phyloP scores from a whole-genome alignment of 306 rosid genomes.

The Alnus rubra region DNA sequence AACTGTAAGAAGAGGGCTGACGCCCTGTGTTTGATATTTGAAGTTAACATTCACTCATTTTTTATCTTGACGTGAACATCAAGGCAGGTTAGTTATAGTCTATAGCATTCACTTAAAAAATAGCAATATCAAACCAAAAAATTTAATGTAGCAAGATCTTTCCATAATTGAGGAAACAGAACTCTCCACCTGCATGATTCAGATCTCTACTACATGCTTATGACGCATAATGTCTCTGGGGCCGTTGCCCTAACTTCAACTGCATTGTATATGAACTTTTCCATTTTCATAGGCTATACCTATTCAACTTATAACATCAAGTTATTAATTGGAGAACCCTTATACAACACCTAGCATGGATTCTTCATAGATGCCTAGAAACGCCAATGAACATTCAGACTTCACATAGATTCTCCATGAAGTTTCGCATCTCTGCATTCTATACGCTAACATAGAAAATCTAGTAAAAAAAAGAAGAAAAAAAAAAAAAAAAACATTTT shows the following conservation, averaged over 20 bases:
- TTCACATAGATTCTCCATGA: not conserved
- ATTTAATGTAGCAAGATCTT: not conserved
- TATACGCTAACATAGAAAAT: not conserved
- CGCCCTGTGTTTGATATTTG: not conserved
- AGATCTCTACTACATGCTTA: too few species aligned
- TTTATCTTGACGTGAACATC: not conserved
- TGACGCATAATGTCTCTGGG: too few species aligned
- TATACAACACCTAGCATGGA: not conserved
- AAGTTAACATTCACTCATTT: not conserved
- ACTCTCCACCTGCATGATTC: too few species aligned
- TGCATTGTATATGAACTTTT: too few species aligned
- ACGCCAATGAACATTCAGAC: not conserved
- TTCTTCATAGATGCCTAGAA: not conserved
- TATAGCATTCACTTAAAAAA: not conserved
- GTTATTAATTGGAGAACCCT: not conserved
- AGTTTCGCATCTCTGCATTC: not conserved
- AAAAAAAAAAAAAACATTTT: not conserved
- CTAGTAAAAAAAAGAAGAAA: not conserved
- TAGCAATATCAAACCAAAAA: not conserved
- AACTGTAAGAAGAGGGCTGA: not conserved
- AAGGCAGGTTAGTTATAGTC: not conserved
- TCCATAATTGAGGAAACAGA: not conserved
- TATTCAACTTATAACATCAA: too few species aligned
- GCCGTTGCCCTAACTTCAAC: too few species aligned
- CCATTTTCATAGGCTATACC: too few species aligned